Conservation (phyloP, 2,329 filamentous ascomycete genomes). For the Sclerotinia nivalis region DNA sequence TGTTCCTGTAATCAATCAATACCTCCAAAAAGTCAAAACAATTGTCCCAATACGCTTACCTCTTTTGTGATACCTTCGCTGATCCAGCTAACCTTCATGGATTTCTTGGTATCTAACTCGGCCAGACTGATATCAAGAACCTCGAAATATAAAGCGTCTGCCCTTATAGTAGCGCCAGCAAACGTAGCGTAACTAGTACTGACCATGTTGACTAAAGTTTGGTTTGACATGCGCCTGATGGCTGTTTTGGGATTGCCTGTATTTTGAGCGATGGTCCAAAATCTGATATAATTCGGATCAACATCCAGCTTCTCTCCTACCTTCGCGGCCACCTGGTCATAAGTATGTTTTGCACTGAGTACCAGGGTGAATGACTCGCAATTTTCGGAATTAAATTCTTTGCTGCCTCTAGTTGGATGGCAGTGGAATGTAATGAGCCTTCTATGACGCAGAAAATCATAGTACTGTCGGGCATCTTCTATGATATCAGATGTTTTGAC, state of each 20-base stretch:
- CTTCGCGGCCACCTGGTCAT: conserved; percentile 82
- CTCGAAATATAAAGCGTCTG: conserved; percentile 86
- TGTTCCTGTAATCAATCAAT: conserved; percentile 58
- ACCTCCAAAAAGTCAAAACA: conserved; percentile 27
- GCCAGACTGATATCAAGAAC: conserved; percentile 91
- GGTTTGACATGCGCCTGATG: conserved; percentile 67
- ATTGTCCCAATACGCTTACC: conserved; percentile 49
- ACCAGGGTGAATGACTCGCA: conserved; percentile 72
- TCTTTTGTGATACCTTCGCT: conserved; percentile 91
- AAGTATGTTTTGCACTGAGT: conserved; percentile 84
- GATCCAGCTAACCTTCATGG: conserved; percentile 78
- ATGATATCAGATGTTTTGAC: conserved; percentile 39
- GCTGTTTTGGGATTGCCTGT: conserved; percentile 75
- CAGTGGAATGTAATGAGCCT: conserved; percentile 77
- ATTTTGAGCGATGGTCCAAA: conserved; percentile 79
- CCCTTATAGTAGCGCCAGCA: conserved; percentile 66
- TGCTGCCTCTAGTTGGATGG: conserved; percentile 55
- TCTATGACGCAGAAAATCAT: conserved; percentile 88
- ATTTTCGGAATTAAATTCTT: conserved; percentile 44
- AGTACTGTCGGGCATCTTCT: conserved; percentile 79
- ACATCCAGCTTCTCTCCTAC: conserved; percentile 76
- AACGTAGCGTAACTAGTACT: conserved; percentile 72
- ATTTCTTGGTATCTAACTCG: conserved; percentile 91
- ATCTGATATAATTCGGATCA: conserved; percentile 83
- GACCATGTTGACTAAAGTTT: conserved; percentile 77